A percentile compares a stretch with the other conserved stretches of the same genome.
Conservation (phyloP, 176 grass and related monocot genomes). For the Ensete glaucum region DNA sequence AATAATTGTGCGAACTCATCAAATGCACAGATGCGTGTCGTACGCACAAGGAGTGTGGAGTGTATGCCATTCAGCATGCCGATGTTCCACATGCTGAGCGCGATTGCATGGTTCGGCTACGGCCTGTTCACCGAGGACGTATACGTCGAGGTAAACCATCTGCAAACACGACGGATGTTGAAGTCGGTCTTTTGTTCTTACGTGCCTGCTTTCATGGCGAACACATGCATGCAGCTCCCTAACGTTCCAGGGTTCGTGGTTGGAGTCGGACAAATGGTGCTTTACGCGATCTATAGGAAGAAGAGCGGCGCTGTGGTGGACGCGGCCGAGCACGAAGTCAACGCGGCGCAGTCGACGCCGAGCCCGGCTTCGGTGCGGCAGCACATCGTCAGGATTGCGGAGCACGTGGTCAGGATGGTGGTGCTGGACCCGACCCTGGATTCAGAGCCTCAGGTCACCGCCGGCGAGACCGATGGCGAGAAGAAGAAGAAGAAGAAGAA, state of each 20-base stretch:
- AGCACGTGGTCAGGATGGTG: background rate
- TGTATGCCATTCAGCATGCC: constrained; percentile 20
- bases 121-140: constrained; percentile 6
- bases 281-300: constrained; percentile 14
- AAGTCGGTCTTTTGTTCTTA: too few relatives aligned
- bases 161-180: too few relatives aligned
- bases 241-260: background rate
- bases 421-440: background rate
- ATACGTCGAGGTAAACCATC: constrained; percentile 2
- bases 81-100: constrained; percentile 15
- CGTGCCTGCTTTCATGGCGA: background rate
- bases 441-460: too few relatives aligned
- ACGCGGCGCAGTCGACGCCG: background rate
- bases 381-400: background rate
- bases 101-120: constrained; percentile 8
- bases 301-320: background rate
- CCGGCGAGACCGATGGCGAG: too few relatives aligned
- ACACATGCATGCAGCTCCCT: background rate
- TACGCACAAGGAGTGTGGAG: constrained; percentile 17
- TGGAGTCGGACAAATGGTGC: constrained; percentile 14
- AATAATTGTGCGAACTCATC: too few relatives aligned
- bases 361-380: background rate
- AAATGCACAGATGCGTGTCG: constrained; percentile 1
- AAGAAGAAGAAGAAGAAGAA: too few relatives aligned
- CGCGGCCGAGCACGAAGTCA: background rate